phyloP scores from a whole-genome alignment of 371 early-diverging fungal genomes.

The Lichtheimia ramosa region DNA sequence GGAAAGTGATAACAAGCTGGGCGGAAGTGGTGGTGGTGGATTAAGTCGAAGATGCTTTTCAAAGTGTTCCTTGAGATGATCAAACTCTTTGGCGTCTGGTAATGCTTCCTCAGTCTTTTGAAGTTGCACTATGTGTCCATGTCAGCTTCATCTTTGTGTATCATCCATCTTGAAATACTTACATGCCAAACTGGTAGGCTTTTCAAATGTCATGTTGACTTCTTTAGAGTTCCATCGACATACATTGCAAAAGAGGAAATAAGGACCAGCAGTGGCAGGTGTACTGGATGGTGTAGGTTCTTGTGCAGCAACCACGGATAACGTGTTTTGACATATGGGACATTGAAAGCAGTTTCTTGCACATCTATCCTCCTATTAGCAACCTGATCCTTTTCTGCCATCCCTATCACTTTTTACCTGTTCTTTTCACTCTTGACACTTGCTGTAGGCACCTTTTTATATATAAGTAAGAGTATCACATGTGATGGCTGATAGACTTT shows the following conservation, averaged over 20 bases:
- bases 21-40: conserved; percentile 37
- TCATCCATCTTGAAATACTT: conserved; percentile 20
- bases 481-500: neutral
- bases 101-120: conserved; percentile 74
- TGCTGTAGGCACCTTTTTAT: conserved; percentile 76
- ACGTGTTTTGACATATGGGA: conserved; percentile 83
- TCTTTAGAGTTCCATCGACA: conserved; percentile 94
- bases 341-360: conserved; percentile 95
- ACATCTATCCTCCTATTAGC: conserved; percentile 55
- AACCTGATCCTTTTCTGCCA: neutral
- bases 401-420: conserved; percentile 48
- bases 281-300: conserved; percentile 33
- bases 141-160: neutral
- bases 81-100: conserved; percentile 80
- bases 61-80: conserved; percentile 79
- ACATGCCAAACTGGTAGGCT: conserved; percentile 89
- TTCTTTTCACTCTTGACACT: conserved; percentile 92
- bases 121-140: conserved; percentile 57
- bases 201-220: conserved; percentile 86
- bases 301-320: conserved; percentile 77
- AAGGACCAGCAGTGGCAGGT: conserved; percentile 44
- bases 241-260: conserved; percentile 76
- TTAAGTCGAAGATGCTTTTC: conserved; percentile 64
- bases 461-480: neutral
- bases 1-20: conserved; percentile 43